Conservation (phyloP, 179 eudicot species). For the Carnegiea gigantea region DNA sequence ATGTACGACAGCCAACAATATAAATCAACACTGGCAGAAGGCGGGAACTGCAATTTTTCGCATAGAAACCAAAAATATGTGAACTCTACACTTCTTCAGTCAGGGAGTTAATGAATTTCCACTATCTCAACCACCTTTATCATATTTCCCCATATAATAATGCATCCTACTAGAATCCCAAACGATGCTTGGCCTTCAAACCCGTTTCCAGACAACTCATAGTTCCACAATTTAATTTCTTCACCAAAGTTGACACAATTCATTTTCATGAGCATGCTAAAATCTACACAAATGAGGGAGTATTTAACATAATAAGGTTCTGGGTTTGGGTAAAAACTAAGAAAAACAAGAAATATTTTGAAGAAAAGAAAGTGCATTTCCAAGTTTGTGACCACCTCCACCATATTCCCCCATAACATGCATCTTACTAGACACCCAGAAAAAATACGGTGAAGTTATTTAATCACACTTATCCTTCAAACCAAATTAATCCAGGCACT, state of each 20-base stretch:
- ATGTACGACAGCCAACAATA: no score
- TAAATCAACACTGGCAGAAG: background rate
- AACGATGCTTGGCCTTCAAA: no score
- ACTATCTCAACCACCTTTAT: background rate
- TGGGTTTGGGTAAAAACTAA: no score
- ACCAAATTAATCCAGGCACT: background rate
- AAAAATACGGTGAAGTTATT: background rate
- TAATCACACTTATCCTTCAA: background rate
- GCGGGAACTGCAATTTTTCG: background rate
- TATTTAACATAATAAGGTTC: no score
- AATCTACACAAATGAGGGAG: no score
- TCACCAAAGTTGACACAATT: no score
- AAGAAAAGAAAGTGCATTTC: no score
- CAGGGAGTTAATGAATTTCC: background rate
- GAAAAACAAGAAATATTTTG: no score
- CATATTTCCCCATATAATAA: background rate
- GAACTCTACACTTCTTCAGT: background rate
- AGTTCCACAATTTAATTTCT: no score
- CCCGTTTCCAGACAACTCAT: no score
- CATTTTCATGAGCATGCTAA: no score
- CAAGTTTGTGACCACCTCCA: no score
- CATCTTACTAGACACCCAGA: background rate
- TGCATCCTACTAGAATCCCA: background rate
- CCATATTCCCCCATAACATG: background rate
- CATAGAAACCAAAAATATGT: background rate